Conservation (phyloP, 805 yeast genomes). For the Lipomyces starkeyi region DNA sequence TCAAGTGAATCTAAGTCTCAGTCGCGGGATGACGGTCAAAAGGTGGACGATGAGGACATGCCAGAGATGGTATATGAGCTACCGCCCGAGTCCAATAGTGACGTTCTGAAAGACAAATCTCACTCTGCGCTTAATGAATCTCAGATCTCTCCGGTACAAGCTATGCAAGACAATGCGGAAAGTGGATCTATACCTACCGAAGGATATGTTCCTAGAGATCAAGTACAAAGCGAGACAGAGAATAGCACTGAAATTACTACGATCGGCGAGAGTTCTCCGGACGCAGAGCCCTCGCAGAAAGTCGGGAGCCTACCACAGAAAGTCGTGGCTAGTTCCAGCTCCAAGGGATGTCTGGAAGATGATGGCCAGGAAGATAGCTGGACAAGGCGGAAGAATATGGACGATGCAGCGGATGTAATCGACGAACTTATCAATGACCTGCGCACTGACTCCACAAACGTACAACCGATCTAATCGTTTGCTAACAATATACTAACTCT, state of each 20-base stretch:
- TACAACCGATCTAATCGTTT: neutral
- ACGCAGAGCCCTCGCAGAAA: neutral
- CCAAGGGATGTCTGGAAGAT: neutral
- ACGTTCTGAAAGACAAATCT: neutral
- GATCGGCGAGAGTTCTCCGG: neutral
- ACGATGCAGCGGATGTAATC: constrained; percentile 18
- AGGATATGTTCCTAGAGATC: neutral
- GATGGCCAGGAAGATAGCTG: neutral
- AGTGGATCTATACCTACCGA: neutral
- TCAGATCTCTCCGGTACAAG: neutral
- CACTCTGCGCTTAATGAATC: neutral
- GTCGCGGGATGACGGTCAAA: neutral
- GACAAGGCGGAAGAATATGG: constrained; percentile 2
- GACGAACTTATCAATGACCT: constrained; percentile 25
- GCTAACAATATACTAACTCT: neutral
- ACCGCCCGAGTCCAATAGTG: constrained; percentile 23
- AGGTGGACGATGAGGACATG: constrained; percentile 24
- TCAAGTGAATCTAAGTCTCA: neutral
- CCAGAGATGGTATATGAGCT: constrained; percentile 29
- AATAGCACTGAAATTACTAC: neutral
- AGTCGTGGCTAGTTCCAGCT: neutral
- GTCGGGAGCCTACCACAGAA: neutral
- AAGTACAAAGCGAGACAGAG: neutral
- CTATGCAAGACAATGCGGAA: neutral
- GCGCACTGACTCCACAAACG: constrained; percentile 1